Base-by-base conservation (phyloP, 73 alveolate species). In the Paramecium tetraurelia region DNA sequence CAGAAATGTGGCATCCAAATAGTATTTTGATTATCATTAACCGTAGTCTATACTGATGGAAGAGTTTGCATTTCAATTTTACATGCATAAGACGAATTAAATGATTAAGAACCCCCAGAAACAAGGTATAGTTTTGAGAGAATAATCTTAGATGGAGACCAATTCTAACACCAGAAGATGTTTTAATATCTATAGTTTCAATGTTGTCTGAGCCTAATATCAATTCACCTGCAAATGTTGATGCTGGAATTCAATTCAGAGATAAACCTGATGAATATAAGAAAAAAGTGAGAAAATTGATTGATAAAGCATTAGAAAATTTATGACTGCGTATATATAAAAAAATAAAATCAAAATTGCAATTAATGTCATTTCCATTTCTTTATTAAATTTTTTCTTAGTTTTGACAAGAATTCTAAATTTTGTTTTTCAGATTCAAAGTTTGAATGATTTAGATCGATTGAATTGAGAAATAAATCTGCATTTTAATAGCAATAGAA, bases 1-100 rank as follows among this genome's bases (percentile, higher is more conserved):
- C 99, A 18, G 97, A 96, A 92, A 98, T 98, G 98, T 98, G 98
- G 97, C 99, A 98, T 90, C 99, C 99, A 5, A 98, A 98, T 94
- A 96, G 97, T 95, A 53, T 53, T 18, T 53, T n/a, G 12, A 93
- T 69, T 38, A 18, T 38, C 35, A 38, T 14, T 53, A 18, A 16
- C 22, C 4, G 7, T 88, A 95, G 97, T 96, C 77, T 96, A 96
- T 80, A 94, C 95, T 59, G 99, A 97, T 95, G 99, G 99, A 2
- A 96, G 92, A 72, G 98, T 96, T n/a, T 96, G 99, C 92, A 95
- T 96, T 48, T 96, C 99, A 22, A 96, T 96, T 43, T 93, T 96
- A 31, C 99, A 97, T 31, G 98, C 98, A 35, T 85, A 93, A 12
- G 99, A 97, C 69, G 92, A 92, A 53, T 70, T 95, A 20, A 97